phyloP scores from a whole-genome alignment of 2,329 filamentous ascomycete genomes.

The Podosphaera fusca region DNA sequence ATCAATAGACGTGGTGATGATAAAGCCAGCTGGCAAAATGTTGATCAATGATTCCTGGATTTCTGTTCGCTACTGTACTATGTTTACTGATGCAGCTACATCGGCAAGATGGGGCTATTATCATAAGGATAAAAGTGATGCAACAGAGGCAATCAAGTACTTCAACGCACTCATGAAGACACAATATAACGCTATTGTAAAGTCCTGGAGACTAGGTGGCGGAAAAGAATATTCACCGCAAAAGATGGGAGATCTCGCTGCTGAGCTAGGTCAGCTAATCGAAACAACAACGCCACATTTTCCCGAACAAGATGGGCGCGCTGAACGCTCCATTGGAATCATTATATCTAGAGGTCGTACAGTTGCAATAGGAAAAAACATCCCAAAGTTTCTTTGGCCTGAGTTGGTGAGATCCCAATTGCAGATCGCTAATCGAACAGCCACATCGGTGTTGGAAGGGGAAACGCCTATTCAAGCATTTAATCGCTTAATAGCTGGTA shows the following conservation, averaged over 20 bases:
- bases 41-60: neutral
- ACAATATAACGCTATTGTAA: neutral
- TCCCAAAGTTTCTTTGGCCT: neutral
- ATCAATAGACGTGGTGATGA: neutral
- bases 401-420: neutral
- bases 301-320: neutral
- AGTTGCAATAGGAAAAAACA: neutral
- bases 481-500: neutral
- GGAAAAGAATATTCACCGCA: neutral
- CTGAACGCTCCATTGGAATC: neutral
- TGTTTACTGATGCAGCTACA: neutral
- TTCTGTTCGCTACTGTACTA: neutral
- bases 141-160: neutral
- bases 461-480: neutral
- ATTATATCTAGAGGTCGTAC: neutral
- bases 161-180: neutral
- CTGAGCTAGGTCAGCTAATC: neutral
- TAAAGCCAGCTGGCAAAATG: neutral
- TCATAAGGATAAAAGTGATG: neutral
- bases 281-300: neutral
- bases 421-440: neutral
- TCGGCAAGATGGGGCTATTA: neutral
- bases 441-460: neutral
- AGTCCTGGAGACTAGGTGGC: neutral
- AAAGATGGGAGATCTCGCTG: neutral